These are phyloP conservation scores for Gossypium stocksii DNA, from an alignment of 345 rosid genomes.

Conservation along the genomic window DNA sequence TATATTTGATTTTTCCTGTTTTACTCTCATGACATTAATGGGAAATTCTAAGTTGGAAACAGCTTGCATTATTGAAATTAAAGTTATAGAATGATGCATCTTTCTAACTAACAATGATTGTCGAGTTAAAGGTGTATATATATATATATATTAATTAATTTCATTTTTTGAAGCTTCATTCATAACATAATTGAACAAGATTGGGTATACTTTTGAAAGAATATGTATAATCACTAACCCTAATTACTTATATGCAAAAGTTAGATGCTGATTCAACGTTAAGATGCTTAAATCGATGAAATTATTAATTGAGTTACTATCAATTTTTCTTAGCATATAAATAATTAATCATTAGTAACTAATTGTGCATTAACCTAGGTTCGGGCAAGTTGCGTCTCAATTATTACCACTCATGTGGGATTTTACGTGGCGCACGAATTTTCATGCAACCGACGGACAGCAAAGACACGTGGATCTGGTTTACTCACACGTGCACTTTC, in stretches of 20 bases:
- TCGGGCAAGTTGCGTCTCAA: neutral
- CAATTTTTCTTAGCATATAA: neutral
- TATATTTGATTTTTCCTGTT: neutral
- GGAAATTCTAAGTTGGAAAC: neutral
- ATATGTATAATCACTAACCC: neutral
- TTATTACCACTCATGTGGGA: constrained; percentile 40
- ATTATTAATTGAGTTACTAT: too few species aligned
- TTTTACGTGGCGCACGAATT: constrained; percentile 47
- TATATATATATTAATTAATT: neutral
- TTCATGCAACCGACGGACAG: constrained; percentile 39
- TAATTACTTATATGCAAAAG: neutral
- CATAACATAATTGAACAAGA: neutral
- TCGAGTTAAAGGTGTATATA: neutral
- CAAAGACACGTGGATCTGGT: constrained; percentile 55
- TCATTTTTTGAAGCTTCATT: neutral
- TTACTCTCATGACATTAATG: neutral
- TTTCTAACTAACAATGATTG: neutral
- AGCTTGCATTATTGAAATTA: neutral
- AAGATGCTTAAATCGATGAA: neutral
- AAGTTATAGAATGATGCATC: neutral
- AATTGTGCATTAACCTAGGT: neutral
- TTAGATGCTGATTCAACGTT: neutral
- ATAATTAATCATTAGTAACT: too few species aligned
- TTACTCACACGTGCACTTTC: constrained; percentile 39
- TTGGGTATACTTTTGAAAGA: neutral